A percentile compares a stretch with the other conserved stretches of the same genome.
These are phyloP conservation scores for Cercophora newfieldiana DNA, from an alignment of 495 filamentous ascomycete genomes.

Conservation along the genomic window DNA sequence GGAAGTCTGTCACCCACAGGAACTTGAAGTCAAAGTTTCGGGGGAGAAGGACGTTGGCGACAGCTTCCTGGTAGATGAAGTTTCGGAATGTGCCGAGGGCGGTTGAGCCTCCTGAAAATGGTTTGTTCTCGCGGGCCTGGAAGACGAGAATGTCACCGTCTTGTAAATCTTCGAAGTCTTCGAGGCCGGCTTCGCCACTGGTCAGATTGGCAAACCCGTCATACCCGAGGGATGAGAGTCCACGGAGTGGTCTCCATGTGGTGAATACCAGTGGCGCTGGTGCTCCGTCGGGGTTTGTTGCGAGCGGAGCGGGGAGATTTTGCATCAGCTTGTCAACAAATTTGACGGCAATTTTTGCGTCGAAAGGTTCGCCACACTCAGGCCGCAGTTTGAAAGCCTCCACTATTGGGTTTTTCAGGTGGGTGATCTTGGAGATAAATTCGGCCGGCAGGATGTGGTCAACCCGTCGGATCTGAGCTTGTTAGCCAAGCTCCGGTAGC, in stretches of 20 bases:
- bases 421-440: slow-evolving; percentile 70
- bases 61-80: slow-evolving; percentile 65
- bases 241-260: slow-evolving; percentile 65
- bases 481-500: slow-evolving; percentile 16
- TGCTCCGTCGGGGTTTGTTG: slow-evolving; percentile 64
- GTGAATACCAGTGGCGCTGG: slow-evolving; percentile 78
- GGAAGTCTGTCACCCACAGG: slow-evolving; percentile 86
- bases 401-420: slow-evolving; percentile 60
- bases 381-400: slow-evolving; percentile 68
- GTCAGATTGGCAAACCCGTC: slow-evolving; percentile 60
- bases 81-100: slow-evolving; percentile 74
- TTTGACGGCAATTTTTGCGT: slow-evolving; percentile 31
- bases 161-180: slow-evolving; percentile 22
- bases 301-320: slow-evolving; percentile 59
- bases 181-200: slow-evolving; percentile 16
- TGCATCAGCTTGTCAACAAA: slow-evolving; percentile 72
- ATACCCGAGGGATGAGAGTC: slow-evolving; percentile 73
- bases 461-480: slow-evolving; percentile 60
- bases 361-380: slow-evolving; percentile 7
- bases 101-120: slow-evolving; percentile 70
- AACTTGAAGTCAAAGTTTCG: slow-evolving; percentile 61
- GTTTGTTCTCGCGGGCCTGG: slow-evolving; percentile 68
- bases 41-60: slow-evolving; percentile 57
- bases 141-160: slow-evolving; percentile 78
- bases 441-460: slow-evolving; percentile 63